Conservation (phyloP, 2,329 filamentous ascomycete species). For the Phialophora verrucosa region DNA sequence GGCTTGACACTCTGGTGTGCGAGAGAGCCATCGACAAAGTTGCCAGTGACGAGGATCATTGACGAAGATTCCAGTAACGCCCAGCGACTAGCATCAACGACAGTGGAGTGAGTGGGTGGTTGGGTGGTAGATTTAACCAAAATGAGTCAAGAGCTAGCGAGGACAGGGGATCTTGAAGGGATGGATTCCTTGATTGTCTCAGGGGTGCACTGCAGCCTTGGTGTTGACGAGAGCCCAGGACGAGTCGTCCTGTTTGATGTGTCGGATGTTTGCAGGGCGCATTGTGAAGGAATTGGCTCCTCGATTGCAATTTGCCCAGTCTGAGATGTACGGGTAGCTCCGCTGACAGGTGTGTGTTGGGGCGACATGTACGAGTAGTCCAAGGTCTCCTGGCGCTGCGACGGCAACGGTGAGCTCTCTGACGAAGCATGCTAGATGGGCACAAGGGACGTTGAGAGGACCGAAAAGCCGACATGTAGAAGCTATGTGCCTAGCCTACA, state of each 20-base stretch:
- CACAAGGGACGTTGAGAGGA: neutral
- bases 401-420: neutral
- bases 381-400: neutral
- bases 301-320: neutral
- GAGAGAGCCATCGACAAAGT: neutral
- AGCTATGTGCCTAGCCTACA: conserved; percentile 24
- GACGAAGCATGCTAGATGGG: neutral
- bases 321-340: neutral
- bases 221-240: neutral
- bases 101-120: neutral
- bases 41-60: neutral
- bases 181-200: neutral
- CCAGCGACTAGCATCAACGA: neutral
- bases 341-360: neutral
- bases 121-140: neutral
- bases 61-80: no score
- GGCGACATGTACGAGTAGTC: neutral
- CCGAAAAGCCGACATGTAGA: neutral
- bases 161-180: neutral
- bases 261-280: no score
- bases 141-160: neutral
- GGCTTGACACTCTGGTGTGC: neutral
- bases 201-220: neutral
- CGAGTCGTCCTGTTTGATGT: neutral
- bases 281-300: neutral